These are phyloP conservation scores for Phragmites australis DNA, from an alignment of 176 grass and related monocot genomes.

Conservation along the genomic window DNA sequence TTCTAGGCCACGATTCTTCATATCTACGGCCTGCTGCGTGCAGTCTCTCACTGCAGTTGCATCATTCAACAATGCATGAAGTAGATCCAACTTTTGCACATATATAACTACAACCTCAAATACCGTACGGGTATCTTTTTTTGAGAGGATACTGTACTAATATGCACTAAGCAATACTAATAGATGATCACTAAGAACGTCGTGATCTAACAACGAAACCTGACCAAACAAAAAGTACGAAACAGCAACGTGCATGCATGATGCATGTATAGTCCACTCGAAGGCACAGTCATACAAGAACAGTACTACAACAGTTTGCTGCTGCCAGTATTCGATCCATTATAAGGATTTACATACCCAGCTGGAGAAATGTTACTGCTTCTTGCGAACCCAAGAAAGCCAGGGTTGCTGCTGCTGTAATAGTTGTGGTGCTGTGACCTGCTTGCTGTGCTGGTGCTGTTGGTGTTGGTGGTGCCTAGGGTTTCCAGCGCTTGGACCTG, in stretches of 20 bases:
- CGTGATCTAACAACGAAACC: constrained; percentile 2
- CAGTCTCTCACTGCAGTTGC: neutral
- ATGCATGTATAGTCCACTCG: constrained; percentile 15
- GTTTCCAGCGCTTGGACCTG: constrained; percentile 85
- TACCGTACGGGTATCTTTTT: too few relatives aligned
- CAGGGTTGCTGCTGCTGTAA: neutral
- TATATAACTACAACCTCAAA: neutral
- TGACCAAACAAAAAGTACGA: neutral
- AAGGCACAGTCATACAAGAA: neutral
- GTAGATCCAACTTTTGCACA: neutral
- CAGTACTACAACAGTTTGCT: constrained; percentile 31
- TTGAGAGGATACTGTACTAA: neutral
- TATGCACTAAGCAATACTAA: neutral
- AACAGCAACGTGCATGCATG: constrained; percentile 25
- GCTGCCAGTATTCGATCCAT: constrained; percentile 32
- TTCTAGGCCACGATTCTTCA: neutral
- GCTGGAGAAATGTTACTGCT: constrained; percentile 22
- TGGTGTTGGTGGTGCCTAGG: constrained; percentile 31
- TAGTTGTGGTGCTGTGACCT: constrained; percentile 1
- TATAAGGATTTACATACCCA: constrained; percentile 38
- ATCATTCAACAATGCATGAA: neutral
- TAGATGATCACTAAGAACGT: neutral
- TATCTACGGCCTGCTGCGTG: neutral
- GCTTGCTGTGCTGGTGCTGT: neutral
- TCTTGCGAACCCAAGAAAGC: constrained; percentile 35